These are phyloP conservation scores for Zopfia rhizophila DNA, from an alignment of 2,329 filamentous ascomycete species.

Conservation along the genomic window DNA sequence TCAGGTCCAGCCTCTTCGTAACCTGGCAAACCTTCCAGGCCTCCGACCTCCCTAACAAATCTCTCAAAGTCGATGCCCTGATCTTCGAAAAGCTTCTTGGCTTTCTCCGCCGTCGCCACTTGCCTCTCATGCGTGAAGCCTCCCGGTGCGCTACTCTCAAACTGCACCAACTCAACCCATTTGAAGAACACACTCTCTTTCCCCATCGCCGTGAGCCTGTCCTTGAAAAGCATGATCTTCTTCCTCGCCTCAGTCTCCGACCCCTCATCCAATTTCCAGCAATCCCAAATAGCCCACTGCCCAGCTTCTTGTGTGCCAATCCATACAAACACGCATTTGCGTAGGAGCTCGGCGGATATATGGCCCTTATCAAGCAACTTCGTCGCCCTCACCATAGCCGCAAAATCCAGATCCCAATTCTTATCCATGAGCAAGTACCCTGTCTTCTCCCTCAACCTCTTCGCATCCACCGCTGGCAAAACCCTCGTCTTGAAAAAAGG, in stretches of 20 bases:
- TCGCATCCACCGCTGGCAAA: conserved; percentile 73
- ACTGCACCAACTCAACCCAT: conserved; percentile 94
- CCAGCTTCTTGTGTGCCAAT: conserved; percentile 57
- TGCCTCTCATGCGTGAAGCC: conserved; percentile 82
- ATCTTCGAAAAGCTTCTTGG: conserved; percentile 77
- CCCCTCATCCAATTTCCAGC: conserved; percentile 60
- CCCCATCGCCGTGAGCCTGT: conserved; percentile 76
- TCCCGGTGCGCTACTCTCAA: conserved; percentile 80
- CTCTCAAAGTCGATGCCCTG: conserved; percentile 84
- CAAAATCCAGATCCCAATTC: conserved; percentile 90
- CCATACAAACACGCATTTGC: conserved; percentile 67
- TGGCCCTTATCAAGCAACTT: conserved; percentile 72
- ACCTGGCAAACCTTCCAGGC: conserved; percentile 66
- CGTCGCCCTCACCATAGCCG: conserved; percentile 79
- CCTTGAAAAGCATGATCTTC: conserved; percentile 83
- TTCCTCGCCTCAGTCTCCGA: conserved; percentile 72
- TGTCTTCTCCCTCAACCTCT: conserved; percentile 78
- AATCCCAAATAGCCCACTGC: conserved; percentile 77
- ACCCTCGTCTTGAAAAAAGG: conserved; percentile 70
- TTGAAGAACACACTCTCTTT: conserved; percentile 92
- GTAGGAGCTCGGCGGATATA: conserved; percentile 72
- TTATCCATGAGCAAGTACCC: conserved; percentile 87
- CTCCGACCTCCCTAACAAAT: conserved; percentile 78
- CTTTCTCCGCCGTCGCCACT: conserved; percentile 75
- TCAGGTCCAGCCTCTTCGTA: conserved; percentile 49